Percentiles rank a stretch among this genome's conserved stretches.
Conservation (phyloP, 2,329 filamentous ascomycete genomes). For the Venturia carpophila region DNA sequence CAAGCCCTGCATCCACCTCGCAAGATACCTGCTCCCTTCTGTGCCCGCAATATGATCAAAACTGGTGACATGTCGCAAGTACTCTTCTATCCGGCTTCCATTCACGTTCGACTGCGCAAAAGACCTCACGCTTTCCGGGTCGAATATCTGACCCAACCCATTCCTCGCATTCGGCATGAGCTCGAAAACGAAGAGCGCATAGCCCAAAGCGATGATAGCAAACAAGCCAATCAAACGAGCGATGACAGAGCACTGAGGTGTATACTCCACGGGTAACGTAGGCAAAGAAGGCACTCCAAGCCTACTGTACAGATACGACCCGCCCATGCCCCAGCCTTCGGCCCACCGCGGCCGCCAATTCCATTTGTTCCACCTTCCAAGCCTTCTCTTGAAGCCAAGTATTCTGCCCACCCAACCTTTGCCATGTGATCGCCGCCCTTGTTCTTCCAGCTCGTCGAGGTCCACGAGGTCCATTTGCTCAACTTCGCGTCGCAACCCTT, state of each 20-base stretch:
- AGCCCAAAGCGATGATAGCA: slow-evolving; percentile 69
- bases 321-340: slow-evolving; percentile 30
- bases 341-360: slow-evolving; percentile 30
- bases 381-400: slow-evolving; percentile 18
- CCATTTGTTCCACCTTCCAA: slow-evolving; percentile 30
- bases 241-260: slow-evolving; percentile 56
- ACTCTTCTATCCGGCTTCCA: slow-evolving; percentile 53
- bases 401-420: slow-evolving; percentile 45
- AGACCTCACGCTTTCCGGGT: slow-evolving; percentile 71
- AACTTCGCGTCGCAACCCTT: slow-evolving; percentile 17
- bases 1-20: slow-evolving; percentile 72
- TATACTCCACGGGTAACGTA: slow-evolving; percentile 41
- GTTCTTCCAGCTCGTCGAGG: slow-evolving; percentile 17
- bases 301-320: slow-evolving; percentile 48
- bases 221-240: slow-evolving; percentile 68
- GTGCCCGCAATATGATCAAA: slow-evolving; percentile 93
- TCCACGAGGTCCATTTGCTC: slow-evolving; percentile 15
- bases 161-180: slow-evolving; percentile 64
- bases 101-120: slow-evolving; percentile 70
- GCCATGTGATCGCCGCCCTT: slow-evolving; percentile 9
- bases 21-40: slow-evolving; percentile 80
- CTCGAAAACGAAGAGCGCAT: slow-evolving; percentile 78
- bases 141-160: slow-evolving; percentile 63
- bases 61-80: slow-evolving; percentile 66
- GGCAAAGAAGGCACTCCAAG: slow-evolving; percentile 48